Base-by-base conservation (phyloP, 2,329 filamentous ascomycete genomes). In the Diaporthe destruens region DNA sequence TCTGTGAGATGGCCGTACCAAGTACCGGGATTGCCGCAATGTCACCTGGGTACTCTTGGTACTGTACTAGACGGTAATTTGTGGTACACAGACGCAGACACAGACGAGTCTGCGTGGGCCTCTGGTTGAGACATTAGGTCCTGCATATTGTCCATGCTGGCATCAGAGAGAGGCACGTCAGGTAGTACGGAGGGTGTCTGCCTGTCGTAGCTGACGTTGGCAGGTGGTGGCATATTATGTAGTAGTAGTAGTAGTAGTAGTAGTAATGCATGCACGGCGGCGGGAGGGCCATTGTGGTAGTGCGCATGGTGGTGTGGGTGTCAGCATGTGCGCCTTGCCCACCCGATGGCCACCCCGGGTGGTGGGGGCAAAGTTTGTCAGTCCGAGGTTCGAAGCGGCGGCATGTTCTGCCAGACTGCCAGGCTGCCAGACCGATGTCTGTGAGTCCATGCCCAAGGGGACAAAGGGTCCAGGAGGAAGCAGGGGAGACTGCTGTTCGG, bases 351-450 rank as follows among this genome's bases (percentile, higher is more conserved):
- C 32, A 39, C 16, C 44, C n/a, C n/a, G n/a, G n/a, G n/a, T n/a
- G 32, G 47, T 66, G 61, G 61, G 61, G 61, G 47, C 47, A 66
- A 66, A 32, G 61, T 66, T 66, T 66, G 61, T 32, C 47, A 20
- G 39, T 20, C 61, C 61, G 61, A 66, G 32, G 32, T 23, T 49
- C 32, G 32, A 34, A 12, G 47, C 32, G 61, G 54, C 44, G 61
- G 20, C 7, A 39, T 36, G 47, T 7, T 39, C 6, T 65, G 44
- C 29, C 34, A 14, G n/a, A n/a, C n/a, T n/a, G n/a, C n/a, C n/a
- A n/a, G n/a, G n/a, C n/a, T n/a, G n/a, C n/a, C n/a, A n/a, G n/a
- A n/a, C n/a, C n/a, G n/a, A n/a, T n/a, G n/a, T n/a, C n/a, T n/a
- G n/a, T n/a, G n/a, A n/a, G n/a, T n/a, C n/a, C n/a, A n/a, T n/a